Base-by-base conservation (phyloP, 805 yeast genomes). In the Yarrowia sp. region DNA sequence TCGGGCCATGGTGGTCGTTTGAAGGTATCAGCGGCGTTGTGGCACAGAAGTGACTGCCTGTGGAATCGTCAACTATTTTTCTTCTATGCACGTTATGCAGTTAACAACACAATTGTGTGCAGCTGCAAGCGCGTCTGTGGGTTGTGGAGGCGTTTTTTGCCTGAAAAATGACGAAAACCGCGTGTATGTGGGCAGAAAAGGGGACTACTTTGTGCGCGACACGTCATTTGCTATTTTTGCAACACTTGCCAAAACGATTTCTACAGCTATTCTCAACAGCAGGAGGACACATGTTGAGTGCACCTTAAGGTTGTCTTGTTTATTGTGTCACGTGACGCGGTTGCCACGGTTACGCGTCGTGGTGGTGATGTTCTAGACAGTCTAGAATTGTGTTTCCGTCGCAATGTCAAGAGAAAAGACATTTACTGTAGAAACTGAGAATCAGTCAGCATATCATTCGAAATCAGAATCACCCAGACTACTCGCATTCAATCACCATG, bases 81-180 rank as follows among this genome's bases (percentile, higher is more conserved):
- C 51, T 44, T 44, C 51, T 29, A 44, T 44, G 51, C 51, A 44
- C 35, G 12, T 3, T 27, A 27, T 44, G 51, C 49, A 42, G 49
- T 42, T 42, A 25, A 25, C 21, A 24, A 24, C 19, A 25, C 29
- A n/a, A 25, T 8, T 42, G 18, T 10, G 21, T 42, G 33, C 49
- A 25, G 9, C 32, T 41, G 47, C 44, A n/a, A 25, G 47, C 47
- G 32, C 47, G 47, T 41, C 31, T 6, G 3, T n/a, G 25, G 27
- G 25, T 21, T 12, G 42, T 21, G 19, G 8, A 14, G 42, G 25
- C 16, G 16, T n/a, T 13, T 39, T 14, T 22, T 39, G 25, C 29
- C 7, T 19, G 14, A 21, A 22, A 38, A 22, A 13, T 21, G 10
- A 18, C 19, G 14, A 21, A 22, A 39, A 8, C 1, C 6, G 12